Conservation (phyloP, 352 stramenopile species). For the Phytophthora foliorum region DNA sequence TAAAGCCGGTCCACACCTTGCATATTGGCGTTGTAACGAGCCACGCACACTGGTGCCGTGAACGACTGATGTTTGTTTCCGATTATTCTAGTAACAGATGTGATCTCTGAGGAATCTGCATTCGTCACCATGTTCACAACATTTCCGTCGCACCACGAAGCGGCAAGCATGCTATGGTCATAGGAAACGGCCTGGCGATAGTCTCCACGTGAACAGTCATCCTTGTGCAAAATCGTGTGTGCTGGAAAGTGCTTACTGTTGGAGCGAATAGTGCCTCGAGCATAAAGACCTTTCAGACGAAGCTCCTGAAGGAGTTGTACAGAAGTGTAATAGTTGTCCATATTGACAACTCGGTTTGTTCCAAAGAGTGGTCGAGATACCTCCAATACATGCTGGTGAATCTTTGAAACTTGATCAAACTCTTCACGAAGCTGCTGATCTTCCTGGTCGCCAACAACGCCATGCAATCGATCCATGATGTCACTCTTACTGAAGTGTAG, state of each 20-base stretch:
- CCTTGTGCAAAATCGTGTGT: too few species aligned
- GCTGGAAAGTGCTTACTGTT: constrained; percentile 37
- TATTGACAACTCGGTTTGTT: constrained; percentile 35
- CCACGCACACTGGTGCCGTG: too few species aligned
- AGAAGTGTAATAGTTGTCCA: constrained; percentile 51
- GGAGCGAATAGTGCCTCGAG: constrained; percentile 22
- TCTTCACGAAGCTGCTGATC: background rate
- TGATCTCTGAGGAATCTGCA: background rate
- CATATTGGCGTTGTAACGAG: too few species aligned
- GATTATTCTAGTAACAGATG: background rate
- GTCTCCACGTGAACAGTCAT: too few species aligned
- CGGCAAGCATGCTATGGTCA: constrained; percentile 1
- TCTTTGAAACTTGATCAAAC: constrained; percentile 2
- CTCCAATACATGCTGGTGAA: constrained; percentile 36
- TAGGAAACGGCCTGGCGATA: too few species aligned
- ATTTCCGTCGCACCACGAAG: background rate
- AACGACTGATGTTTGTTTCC: too few species aligned
- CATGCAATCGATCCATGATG: constrained; percentile 27
- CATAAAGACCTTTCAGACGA: constrained; percentile 32
- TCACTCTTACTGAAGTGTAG: constrained; percentile 31
- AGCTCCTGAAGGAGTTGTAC: constrained; percentile 35
- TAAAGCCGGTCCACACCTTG: constrained; percentile 29
- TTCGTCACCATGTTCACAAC: background rate
- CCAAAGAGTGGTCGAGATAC: constrained; percentile 26
- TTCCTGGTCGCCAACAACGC: constrained; percentile 1